A percentile compares a stretch with the other conserved stretches of the same genome.
These are phyloP conservation scores for Calonectria pseudoreteaudii DNA, from an alignment of 2,329 filamentous ascomycete genomes.

Conservation along the genomic window DNA sequence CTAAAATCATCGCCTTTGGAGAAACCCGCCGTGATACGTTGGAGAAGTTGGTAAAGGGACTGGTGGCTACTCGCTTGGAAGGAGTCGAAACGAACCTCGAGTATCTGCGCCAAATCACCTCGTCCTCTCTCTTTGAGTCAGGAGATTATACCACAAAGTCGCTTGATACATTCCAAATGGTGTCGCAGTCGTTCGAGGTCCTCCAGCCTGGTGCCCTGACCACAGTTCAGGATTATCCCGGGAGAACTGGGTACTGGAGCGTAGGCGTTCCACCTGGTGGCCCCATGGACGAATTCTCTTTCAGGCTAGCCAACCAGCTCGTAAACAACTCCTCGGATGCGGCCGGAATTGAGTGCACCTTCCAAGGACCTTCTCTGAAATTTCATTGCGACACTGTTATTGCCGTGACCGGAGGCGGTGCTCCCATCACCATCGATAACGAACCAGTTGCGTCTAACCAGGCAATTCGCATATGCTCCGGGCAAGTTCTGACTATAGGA, in stretches of 20 bases:
- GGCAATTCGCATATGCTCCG: conserved; percentile 37
- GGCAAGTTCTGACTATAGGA: conserved; percentile 44
- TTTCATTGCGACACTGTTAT: conserved; percentile 50
- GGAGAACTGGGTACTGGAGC: conserved; percentile 51
- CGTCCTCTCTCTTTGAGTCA: conserved; percentile 41
- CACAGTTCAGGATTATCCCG: conserved; percentile 56
- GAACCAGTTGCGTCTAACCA: conserved; percentile 33
- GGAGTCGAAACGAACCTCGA: conserved; percentile 51
- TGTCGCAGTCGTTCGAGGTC: conserved; percentile 48
- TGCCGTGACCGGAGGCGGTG: conserved; percentile 48
- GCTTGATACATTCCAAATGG: conserved; percentile 46
- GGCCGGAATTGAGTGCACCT: conserved; percentile 51
- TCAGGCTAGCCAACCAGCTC: conserved; percentile 49
- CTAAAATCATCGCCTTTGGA: conserved; percentile 78
- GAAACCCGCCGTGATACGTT: conserved; percentile 70
- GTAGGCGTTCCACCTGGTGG: conserved; percentile 55
- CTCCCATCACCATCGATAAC: conserved; percentile 42
- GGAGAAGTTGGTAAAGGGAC: conserved; percentile 69
- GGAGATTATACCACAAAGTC: conserved; percentile 50
- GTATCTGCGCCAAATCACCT: conserved; percentile 47
- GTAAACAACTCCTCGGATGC: conserved; percentile 46
- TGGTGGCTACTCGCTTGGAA: conserved; percentile 59
- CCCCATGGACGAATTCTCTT: conserved; percentile 54
- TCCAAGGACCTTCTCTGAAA: conserved; percentile 47
- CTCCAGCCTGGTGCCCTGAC: conserved; percentile 50